Conservation (phyloP, 1,139 yeast species). For the Geotrichum cucujoidarum region DNA sequence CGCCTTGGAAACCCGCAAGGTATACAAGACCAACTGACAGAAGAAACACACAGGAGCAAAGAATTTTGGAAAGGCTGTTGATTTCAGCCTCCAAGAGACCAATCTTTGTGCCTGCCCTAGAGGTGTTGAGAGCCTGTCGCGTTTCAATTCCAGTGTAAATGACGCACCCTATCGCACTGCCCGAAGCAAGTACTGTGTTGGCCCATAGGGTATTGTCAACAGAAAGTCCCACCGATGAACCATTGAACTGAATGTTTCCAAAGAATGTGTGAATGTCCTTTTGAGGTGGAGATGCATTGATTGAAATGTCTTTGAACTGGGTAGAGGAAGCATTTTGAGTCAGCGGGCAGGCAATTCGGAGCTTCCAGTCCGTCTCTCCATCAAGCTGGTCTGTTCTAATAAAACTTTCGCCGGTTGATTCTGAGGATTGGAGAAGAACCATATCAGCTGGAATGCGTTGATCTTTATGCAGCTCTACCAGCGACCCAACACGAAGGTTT, state of each 20-base stretch:
- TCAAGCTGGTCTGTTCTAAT: conserved; percentile 96
- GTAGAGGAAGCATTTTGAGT: conserved; percentile 59
- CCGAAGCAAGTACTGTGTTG: conserved; percentile 92
- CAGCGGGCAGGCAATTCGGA: conserved; percentile 66
- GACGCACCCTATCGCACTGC: conserved; percentile 81
- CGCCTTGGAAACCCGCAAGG: conserved; percentile 65
- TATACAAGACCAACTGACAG: conserved; percentile 74
- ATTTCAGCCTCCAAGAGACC: conserved; percentile 89
- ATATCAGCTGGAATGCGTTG: conserved; percentile 90
- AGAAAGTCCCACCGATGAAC: conserved; percentile 59
- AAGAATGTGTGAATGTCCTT: conserved; percentile 76
- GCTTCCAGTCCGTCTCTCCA: conserved; percentile 99
- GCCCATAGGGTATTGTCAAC: conserved; percentile 98
- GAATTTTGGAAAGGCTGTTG: conserved; percentile 77
- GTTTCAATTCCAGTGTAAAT: conserved; percentile 91
- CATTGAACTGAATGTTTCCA: conserved; percentile 61
- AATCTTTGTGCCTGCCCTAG: conserved; percentile 81
- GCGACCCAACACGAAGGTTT: conserved; percentile 77
- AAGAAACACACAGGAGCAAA: conserved; percentile 80
- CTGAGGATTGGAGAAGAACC: conserved; percentile 78
- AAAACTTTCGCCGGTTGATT: conserved; percentile 77
- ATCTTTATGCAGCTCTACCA: conserved; percentile 76
- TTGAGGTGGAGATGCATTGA: conserved; percentile 72
- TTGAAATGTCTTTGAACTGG: conserved; percentile 45
- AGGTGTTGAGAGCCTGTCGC: conserved; percentile 89